Evolutionary conservation across 257 asterid species (phyloP).

Genomic region (Marsdenia floribunda): DNA sequence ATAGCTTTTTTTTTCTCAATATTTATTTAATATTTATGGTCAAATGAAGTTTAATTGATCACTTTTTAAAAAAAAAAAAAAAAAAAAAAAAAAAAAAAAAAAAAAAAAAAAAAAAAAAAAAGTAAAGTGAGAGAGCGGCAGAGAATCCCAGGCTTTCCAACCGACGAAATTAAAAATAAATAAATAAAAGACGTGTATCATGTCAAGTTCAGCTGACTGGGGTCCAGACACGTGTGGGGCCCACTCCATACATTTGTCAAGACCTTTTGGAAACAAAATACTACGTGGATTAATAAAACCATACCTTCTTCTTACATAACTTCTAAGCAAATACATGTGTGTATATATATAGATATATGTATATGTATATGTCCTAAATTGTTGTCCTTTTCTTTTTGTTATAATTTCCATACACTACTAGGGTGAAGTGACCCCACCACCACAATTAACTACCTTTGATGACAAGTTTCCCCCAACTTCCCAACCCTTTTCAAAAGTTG

Average conservation of each 20-base stretch:
- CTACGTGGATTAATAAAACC: neutral
- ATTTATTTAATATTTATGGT: neutral
- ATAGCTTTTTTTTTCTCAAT: too few species aligned
- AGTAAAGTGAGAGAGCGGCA: neutral
- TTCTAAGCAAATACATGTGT: neutral
- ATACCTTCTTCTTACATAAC: neutral
- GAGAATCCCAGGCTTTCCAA: neutral
- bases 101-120: neutral
- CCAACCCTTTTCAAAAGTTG: neutral
- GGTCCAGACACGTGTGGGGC: neutral
- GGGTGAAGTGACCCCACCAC: neutral
- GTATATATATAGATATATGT: neutral
- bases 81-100: neutral
- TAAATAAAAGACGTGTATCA: neutral
- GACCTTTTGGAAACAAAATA: neutral
- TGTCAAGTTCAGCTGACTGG: conserved; percentile 14
- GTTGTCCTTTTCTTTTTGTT: neutral
- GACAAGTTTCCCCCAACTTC: neutral
- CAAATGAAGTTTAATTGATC: conserved; percentile 4
- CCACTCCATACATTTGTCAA: neutral
- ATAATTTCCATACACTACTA: neutral
- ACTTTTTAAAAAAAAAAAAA: neutral
- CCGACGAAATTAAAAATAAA: neutral
- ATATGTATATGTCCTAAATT: neutral
- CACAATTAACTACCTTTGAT: neutral